Percentiles rank a stretch among this genome's conserved stretches.
Conservation (phyloP, 176 grass and related monocot species). For the Oryza meyeriana region DNA sequence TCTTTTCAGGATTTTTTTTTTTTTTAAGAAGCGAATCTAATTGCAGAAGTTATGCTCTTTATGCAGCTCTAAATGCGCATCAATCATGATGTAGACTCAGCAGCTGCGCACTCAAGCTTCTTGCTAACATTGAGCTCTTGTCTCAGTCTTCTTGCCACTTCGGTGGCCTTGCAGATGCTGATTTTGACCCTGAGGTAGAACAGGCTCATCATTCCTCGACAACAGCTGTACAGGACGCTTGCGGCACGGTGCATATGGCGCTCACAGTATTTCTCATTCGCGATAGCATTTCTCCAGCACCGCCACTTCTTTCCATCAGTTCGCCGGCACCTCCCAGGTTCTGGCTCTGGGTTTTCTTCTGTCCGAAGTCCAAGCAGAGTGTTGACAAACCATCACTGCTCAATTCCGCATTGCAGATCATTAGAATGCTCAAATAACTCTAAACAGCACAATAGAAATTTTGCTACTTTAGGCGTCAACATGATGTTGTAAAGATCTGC, state of each 20-base stretch:
- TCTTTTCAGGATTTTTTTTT: conserved; percentile 46
- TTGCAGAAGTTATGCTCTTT: conserved; percentile 46
- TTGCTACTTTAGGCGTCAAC: neutral
- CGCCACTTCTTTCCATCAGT: conserved; percentile 66
- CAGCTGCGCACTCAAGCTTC: conserved; percentile 51
- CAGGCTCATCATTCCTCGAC: conserved; percentile 52
- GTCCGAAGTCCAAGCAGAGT: conserved; percentile 55
- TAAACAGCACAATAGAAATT: conserved; percentile 3
- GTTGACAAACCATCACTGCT: conserved; percentile 59
- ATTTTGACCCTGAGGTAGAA: conserved; percentile 52
- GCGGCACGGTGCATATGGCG: conserved; percentile 65
- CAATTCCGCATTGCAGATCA: conserved; percentile 8
- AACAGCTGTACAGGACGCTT: conserved; percentile 56
- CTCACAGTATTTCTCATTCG: conserved; percentile 60
- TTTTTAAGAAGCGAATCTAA: conserved; percentile 37
- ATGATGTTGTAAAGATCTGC: neutral
- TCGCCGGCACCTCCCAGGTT: conserved; percentile 57
- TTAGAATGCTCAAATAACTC: conserved; percentile 29
- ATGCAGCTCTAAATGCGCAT: conserved; percentile 35
- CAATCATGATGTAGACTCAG: conserved; percentile 55
- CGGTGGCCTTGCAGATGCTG: conserved; percentile 28
- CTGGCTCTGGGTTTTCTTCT: conserved; percentile 51
- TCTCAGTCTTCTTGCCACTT: conserved; percentile 48
- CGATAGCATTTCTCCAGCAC: conserved; percentile 56
- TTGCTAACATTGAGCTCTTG: conserved; percentile 47